Evolutionary conservation across 306 rosid genomes (phyloP).

Genomic region (Rubus parviflorus): DNA sequence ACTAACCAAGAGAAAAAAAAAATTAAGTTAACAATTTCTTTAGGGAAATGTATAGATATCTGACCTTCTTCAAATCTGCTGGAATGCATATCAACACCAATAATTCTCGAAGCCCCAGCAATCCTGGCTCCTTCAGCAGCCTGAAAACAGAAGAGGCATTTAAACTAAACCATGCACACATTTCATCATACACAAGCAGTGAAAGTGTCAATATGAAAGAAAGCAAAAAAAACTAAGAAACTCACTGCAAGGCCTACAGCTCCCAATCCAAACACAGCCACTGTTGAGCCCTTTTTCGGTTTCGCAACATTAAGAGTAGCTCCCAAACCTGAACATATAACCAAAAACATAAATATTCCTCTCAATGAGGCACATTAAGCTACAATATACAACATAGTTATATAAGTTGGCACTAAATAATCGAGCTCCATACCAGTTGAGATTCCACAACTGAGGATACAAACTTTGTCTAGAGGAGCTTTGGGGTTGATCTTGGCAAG

Average conservation of each 20-base stretch:
- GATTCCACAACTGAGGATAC: slow-evolving; percentile 64
- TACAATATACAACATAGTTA: neutral
- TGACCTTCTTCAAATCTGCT: slow-evolving; percentile 57
- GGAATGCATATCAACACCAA: slow-evolving; percentile 59
- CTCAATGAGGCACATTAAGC: neutral
- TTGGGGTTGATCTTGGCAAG: slow-evolving; percentile 46
- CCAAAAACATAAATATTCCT: neutral
- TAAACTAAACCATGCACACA: neutral
- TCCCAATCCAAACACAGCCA: slow-evolving; percentile 74
- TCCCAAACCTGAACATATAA: slow-evolving; percentile 46
- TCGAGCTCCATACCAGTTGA: slow-evolving; percentile 49
- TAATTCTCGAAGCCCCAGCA: slow-evolving; percentile 63
- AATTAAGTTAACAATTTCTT: neutral
- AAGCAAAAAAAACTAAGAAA: neutral
- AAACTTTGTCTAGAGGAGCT: slow-evolving; percentile 50
- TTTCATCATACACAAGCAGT: neutral
- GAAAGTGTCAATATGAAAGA: neutral
- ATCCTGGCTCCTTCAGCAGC: slow-evolving; percentile 67
- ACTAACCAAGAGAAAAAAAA: neutral
- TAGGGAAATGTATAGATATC: neutral
- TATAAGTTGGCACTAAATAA: neutral
- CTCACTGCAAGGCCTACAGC: slow-evolving; percentile 67
- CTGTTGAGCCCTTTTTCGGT: slow-evolving; percentile 61
- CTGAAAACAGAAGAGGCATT: slow-evolving; percentile 23
- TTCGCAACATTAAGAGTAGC: slow-evolving; percentile 72